These are phyloP conservation scores for Tricholomella constricta DNA, from an alignment of 768 basidiomycete genomes.

Conservation along the genomic window DNA sequence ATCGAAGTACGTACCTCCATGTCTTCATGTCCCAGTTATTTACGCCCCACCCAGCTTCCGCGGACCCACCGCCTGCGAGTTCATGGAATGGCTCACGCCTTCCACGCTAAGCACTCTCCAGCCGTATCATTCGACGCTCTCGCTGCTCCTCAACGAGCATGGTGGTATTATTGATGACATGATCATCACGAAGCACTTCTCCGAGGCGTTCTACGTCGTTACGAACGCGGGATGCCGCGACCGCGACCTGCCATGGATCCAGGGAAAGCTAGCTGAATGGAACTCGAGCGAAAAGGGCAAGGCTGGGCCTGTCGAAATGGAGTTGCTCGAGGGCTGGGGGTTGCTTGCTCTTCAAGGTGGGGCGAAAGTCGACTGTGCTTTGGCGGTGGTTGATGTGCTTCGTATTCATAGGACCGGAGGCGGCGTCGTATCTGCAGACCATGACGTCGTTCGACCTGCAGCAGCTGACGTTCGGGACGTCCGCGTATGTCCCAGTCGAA, in stretches of 20 bases:
- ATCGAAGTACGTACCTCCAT: conserved; percentile 57
- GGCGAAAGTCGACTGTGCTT: conserved; percentile 13
- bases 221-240: conserved; percentile 92
- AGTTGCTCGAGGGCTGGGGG: conserved; percentile 83
- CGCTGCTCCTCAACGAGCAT: conserved; percentile 81
- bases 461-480: conserved; percentile 80
- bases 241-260: conserved; percentile 81
- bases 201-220: conserved; percentile 87
- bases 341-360: conserved; percentile 88
- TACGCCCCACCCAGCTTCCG: conserved; percentile 60
- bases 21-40: background rate
- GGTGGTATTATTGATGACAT: conserved; percentile 98
- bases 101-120: conserved; percentile 71
- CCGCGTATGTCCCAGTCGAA: conserved; percentile 77
- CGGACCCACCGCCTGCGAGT: conserved; percentile 73
- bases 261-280: conserved; percentile 71
- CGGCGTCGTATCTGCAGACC: conserved; percentile 76
- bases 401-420: conserved; percentile 66
- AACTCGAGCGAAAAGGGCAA: conserved; percentile 57
- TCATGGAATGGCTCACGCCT: conserved; percentile 90
- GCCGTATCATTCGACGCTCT: conserved; percentile 81
- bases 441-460: conserved; percentile 75
- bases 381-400: background rate
- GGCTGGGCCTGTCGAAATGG: conserved; percentile 71
- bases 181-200: conserved; percentile 83